Evolutionary conservation across 208 protist genomes (phyloP).

Genomic region (Leptomonas pyrrhocoris): DNA sequence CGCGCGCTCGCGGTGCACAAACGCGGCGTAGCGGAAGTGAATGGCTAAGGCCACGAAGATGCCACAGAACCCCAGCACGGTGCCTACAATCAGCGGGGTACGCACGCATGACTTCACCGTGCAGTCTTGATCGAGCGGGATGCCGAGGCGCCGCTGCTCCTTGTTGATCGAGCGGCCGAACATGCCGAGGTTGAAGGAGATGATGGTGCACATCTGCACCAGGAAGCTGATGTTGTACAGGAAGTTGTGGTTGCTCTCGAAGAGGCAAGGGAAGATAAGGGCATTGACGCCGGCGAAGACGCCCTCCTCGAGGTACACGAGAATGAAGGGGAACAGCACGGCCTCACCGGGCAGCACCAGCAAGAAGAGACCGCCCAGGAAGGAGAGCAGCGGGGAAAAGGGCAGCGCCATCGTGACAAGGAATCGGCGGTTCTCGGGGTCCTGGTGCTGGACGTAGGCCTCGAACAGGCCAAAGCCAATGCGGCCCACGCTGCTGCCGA

Average conservation of each 20-base stretch:
- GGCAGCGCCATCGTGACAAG: constrained; percentile 60
- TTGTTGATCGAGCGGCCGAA: constrained; percentile 58
- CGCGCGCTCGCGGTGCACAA: constrained; percentile 35
- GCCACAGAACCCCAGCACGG: constrained; percentile 38
- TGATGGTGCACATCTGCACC: constrained; percentile 49
- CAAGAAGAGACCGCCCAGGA: constrained; percentile 49
- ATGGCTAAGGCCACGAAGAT: constrained; percentile 39
- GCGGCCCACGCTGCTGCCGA: constrained; percentile 60
- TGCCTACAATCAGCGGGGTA: constrained; percentile 53
- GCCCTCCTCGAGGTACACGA: constrained; percentile 73
- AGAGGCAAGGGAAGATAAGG: constrained; percentile 64
- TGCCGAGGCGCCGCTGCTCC: constrained; percentile 32
- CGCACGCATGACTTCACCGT: constrained; percentile 44
- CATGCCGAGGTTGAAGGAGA: constrained; percentile 69
- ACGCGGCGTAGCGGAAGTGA: constrained; percentile 66
- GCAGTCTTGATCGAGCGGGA: constrained; percentile 43
- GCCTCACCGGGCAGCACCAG: constrained; percentile 51
- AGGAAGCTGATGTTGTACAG: constrained; percentile 72
- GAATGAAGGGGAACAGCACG: constrained; percentile 60
- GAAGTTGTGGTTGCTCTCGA: constrained; percentile 49
- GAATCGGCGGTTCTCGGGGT: constrained; percentile 41
- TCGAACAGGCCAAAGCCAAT: constrained; percentile 69
- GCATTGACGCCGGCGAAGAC: constrained; percentile 59
- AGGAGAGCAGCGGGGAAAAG: constrained; percentile 46
- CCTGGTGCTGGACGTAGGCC: constrained; percentile 67